Base-by-base conservation (phyloP, 2,329 filamentous ascomycete genomes). In the Fusarium stilboides region DNA sequence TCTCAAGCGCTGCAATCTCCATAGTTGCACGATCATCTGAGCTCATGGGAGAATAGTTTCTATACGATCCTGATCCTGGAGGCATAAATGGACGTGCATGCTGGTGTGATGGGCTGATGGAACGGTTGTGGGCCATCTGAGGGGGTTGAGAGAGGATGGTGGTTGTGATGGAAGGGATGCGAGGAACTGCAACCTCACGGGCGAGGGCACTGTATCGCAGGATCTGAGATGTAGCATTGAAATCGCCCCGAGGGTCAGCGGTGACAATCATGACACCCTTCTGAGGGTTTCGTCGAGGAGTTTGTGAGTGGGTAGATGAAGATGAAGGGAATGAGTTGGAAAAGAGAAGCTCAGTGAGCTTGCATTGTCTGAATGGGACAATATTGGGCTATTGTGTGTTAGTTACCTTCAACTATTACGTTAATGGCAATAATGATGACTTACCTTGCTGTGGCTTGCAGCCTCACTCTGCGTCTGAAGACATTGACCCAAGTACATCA, bases 401-500 rank as follows among this genome's bases (percentile, higher is more conserved):
- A 72, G 74, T 47, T 5, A n/a, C 20, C 31, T 9, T n/a, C 24
- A 43, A 28, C 1, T 1, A 3, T 8, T 1, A 15, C 57, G 73
- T 56, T 59, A 17, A 8, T 31, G 3, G 5, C 28, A 31, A 10
- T 22, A 12, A 9, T 5, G 2, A 6, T 20, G 26, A 63, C 77
- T 46, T 84, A 93, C 92, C 87, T 93, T 95, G 76, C 87, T 89
- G 14, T 89, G 90, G 67, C 86, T 90, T 43, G 91, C 90, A 33
- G 90, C 86, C 73, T 95, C 93, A 62, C 92, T 94, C 78, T 98
- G 95, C 86, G 97, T 95, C 77, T 98, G 95, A 73, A 99, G 87
- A 77, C 96, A 99, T 77, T 98, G 96, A 0, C 96, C 96, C 2
- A 99, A 87, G 77, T 98, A 98, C 96, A 99, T 99, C 76, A 99